Conservation (phyloP, 345 rosid species). For the Bretschneidera sinensis region DNA sequence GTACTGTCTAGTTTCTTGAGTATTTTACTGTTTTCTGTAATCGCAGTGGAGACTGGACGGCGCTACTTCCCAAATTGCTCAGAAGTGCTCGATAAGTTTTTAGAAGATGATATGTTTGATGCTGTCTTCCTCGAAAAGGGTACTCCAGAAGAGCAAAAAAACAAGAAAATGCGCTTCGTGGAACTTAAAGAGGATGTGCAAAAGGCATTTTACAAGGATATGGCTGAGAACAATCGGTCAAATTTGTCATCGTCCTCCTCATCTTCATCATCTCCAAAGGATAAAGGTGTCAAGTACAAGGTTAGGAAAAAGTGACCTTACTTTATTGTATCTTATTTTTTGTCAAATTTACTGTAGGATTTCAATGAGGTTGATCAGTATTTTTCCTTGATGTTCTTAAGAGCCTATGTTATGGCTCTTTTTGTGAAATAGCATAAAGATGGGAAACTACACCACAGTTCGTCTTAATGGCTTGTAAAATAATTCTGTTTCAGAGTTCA, state of each 20-base stretch:
- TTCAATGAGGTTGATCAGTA: too few relatives aligned
- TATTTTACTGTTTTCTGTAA: background rate
- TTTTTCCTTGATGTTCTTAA: too few relatives aligned
- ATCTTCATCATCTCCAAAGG: slow-evolving; percentile 25
- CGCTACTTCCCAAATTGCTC: slow-evolving; percentile 41
- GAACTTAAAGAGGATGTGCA: slow-evolving; percentile 42
- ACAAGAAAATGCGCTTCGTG: slow-evolving; percentile 32
- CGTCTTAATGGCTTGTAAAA: too few relatives aligned
- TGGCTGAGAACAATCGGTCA: slow-evolving; percentile 22
- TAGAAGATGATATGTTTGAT: slow-evolving; percentile 31
- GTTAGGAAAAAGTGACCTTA: slow-evolving; percentile 13
- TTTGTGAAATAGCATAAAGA: too few relatives aligned
- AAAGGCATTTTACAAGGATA: slow-evolving; percentile 43
- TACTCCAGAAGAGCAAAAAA: slow-evolving; percentile 33
- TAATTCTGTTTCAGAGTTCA: too few relatives aligned
- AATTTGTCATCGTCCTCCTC: slow-evolving; percentile 22
- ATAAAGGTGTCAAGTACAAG: slow-evolving; percentile 14
- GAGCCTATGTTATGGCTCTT: too few relatives aligned
- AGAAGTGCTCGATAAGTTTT: slow-evolving; percentile 31
- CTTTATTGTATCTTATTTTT: too few relatives aligned
- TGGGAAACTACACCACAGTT: too few relatives aligned
- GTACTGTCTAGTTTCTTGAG: background rate
- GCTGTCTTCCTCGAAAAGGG: slow-evolving; percentile 32
- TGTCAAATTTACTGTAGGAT: too few relatives aligned
- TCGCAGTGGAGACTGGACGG: slow-evolving; percentile 40